Evolutionary conservation across 2,329 filamentous ascomycete genomes (phyloP).

Genomic region (Trichothecium roseum): DNA sequence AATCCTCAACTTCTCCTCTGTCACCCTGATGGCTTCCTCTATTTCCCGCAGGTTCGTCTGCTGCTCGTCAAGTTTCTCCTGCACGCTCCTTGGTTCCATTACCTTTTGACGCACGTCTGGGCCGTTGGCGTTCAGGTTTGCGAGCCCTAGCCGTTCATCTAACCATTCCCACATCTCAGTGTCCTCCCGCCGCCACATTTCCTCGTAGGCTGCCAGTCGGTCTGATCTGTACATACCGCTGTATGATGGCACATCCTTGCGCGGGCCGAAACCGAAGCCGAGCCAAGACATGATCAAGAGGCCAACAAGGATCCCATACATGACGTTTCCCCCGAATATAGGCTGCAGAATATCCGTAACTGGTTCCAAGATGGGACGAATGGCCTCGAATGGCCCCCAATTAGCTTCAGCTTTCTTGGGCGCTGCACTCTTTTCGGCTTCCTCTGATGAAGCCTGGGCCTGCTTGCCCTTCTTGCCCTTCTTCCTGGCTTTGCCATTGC

Average conservation of each 20-base stretch:
- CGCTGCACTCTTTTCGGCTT: slow-evolving; percentile 26
- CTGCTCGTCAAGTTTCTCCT: slow-evolving; percentile 48
- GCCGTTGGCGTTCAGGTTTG: slow-evolving; percentile 36
- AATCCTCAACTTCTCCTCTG: slow-evolving; percentile 71
- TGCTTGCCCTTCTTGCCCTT: slow-evolving; percentile 43
- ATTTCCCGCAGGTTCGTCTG: slow-evolving; percentile 65
- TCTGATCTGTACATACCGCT: slow-evolving; percentile 38
- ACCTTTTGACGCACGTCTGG: slow-evolving; percentile 30
- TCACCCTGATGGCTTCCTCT: slow-evolving; percentile 71
- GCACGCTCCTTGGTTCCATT: slow-evolving; percentile 43
- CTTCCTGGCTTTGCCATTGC: slow-evolving; percentile 47
- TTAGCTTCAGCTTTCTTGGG: slow-evolving; percentile 33
- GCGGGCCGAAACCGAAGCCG: slow-evolving; percentile 41
- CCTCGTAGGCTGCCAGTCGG: slow-evolving; percentile 75
- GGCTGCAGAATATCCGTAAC: slow-evolving; percentile 59
- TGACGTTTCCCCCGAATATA: slow-evolving; percentile 64
- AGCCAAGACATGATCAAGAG: slow-evolving; percentile 69
- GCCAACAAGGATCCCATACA: slow-evolving; percentile 64
- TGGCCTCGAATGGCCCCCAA: slow-evolving; percentile 77
- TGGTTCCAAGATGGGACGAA: slow-evolving; percentile 60
- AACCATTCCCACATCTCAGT: slow-evolving; percentile 89
- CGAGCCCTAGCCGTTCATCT: slow-evolving; percentile 73
- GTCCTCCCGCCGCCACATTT: slow-evolving; percentile 84
- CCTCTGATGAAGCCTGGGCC: slow-evolving; percentile 32
- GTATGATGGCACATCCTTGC: slow-evolving; percentile 22